Evolutionary conservation across 31 red algal species (phyloP).

Genomic region (Odonthalia washingtoniensis): DNA sequence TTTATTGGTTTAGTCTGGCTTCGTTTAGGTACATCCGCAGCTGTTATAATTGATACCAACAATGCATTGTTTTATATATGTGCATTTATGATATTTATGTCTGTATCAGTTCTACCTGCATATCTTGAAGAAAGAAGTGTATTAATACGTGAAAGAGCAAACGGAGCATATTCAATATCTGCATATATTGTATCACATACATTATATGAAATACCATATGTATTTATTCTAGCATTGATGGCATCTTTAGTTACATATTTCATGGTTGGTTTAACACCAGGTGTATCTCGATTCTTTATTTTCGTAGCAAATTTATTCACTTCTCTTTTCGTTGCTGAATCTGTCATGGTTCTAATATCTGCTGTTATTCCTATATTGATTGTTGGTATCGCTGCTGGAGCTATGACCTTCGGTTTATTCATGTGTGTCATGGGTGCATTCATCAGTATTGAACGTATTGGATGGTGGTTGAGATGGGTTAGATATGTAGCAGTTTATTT

Average conservation of each 20-base stretch:
- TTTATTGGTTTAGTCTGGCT: conserved; percentile 86
- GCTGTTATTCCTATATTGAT: conserved; percentile 81
- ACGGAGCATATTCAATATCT: conserved; percentile 58
- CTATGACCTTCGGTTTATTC: conserved; percentile 70
- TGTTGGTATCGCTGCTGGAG: conserved; percentile 75
- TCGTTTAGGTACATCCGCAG: conserved; percentile 40
- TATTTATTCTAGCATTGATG: conserved; percentile 57
- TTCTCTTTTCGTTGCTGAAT: conserved; percentile 73
- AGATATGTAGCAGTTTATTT: conserved; percentile 54
- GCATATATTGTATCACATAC: conserved; percentile 60
- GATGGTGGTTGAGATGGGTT: conserved; percentile 74
- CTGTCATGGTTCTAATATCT: conserved; percentile 82
- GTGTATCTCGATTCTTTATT: conserved; percentile 46
- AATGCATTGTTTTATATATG: conserved; percentile 69
- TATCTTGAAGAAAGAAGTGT: conserved; percentile 80
- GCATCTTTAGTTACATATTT: conserved; percentile 51
- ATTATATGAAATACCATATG: conserved; percentile 55
- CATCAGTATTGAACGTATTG: conserved; percentile 63
- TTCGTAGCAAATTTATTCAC: conserved; percentile 75
- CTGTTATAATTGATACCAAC: conserved; percentile 60
- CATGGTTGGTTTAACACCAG: conserved; percentile 37
- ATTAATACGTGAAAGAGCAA: conserved; percentile 69
- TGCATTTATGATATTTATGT: conserved; percentile 86
- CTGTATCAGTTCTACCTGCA: conserved; percentile 64
- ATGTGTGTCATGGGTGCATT: conserved; percentile 82